These are phyloP conservation scores for Fusarium ramigenum DNA, from an alignment of 2,329 filamentous ascomycete species.

Conservation along the genomic window DNA sequence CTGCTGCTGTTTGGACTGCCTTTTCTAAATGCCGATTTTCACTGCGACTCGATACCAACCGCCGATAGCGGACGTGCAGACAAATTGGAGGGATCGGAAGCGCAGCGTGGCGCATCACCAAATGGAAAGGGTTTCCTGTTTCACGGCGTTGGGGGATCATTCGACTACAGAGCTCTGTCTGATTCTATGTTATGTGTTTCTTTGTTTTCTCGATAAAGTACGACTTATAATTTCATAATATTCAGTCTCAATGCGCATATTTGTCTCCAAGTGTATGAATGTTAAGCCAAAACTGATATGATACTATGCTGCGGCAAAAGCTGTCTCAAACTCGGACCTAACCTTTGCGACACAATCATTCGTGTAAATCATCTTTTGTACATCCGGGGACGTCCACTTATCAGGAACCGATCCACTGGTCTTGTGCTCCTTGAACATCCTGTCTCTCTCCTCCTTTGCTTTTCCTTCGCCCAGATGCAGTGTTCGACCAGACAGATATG, in stretches of 20 bases:
- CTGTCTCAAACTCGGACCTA: conserved; percentile 36
- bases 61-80: not conserved
- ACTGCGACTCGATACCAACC: conserved; percentile 13
- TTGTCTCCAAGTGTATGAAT: not conserved
- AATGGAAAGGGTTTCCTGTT: conserved; percentile 16
- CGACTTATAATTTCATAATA: conserved; percentile 35
- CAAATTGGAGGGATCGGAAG: not conserved
- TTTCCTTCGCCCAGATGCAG: conserved; percentile 67
- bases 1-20: conserved; percentile 66
- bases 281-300: not conserved
- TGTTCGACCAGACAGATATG: conserved; percentile 53
- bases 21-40: conserved; percentile 58
- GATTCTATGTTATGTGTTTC: conserved; percentile 21
- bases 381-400: conserved; percentile 76
- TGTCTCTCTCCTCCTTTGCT: conserved; percentile 67
- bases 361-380: conserved; percentile 73
- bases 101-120: conserved; percentile 26
- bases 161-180: conserved; percentile 22
- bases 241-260: not conserved
- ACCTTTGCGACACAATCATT: conserved; percentile 66
- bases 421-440: conserved; percentile 62
- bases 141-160: conserved; percentile 38
- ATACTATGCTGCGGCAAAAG: conserved; percentile 32
- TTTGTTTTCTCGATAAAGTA: conserved; percentile 33
- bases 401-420: conserved; percentile 65